Conservation (phyloP, 306 rosid genomes). For the Carpinus viminea region DNA sequence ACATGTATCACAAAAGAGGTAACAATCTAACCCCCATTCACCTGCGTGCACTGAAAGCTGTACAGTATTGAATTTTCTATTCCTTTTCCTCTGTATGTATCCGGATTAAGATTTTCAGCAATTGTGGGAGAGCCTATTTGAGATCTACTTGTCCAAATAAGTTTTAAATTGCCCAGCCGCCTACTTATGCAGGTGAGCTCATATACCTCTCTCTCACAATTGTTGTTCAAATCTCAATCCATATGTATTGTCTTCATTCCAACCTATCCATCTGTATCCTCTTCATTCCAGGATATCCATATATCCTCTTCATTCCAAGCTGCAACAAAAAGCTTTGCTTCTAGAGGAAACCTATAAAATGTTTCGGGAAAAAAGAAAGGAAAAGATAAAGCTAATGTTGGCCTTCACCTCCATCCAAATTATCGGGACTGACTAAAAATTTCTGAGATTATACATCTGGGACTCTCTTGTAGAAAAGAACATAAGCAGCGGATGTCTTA, state of each 20-base stretch:
- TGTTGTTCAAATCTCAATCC: no score
- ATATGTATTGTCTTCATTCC: no score
- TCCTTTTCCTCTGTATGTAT: conserved; percentile 24
- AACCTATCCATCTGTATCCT: not conserved
- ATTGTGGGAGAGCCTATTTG: no score
- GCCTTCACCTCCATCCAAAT: conserved; percentile 28
- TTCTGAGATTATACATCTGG: conserved; percentile 34
- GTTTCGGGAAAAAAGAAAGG: no score
- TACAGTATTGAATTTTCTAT: not conserved
- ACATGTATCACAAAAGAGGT: conserved; percentile 26
- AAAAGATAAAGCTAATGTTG: not conserved
- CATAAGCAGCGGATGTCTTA: conserved; percentile 77
- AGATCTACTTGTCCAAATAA: no score
- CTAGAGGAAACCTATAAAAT: not conserved
- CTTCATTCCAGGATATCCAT: not conserved
- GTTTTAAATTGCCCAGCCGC: no score
- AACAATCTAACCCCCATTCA: conserved; percentile 25
- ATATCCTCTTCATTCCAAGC: conserved; percentile 21
- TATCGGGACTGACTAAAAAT: conserved; percentile 32
- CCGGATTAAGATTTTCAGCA: no score
- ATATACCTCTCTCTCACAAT: no score
- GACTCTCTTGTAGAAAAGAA: conserved; percentile 79
- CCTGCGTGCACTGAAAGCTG: conserved; percentile 39
- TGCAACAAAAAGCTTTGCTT: conserved; percentile 3
- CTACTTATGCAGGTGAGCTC: no score